Conservation (phyloP, 768 basidiomycete genomes). For the Suillus ampliporus region DNA sequence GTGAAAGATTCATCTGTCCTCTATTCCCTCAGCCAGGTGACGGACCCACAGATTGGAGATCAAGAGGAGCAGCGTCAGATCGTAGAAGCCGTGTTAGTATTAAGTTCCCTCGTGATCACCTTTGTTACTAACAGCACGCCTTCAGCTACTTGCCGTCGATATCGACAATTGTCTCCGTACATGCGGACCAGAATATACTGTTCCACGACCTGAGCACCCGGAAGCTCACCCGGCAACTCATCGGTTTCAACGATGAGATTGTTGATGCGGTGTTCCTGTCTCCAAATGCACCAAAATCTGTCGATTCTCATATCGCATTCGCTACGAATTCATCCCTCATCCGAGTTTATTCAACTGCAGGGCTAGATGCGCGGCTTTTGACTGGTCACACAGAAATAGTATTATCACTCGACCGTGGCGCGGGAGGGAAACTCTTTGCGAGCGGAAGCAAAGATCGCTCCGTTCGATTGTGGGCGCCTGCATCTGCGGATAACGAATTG, state of each 20-base stretch:
- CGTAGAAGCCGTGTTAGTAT: conserved; percentile 76
- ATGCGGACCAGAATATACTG: conserved; percentile 96
- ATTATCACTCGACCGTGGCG: conserved; percentile 75
- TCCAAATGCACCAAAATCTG: conserved; percentile 26
- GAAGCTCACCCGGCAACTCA: conserved; percentile 75
- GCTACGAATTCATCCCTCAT: conserved; percentile 98
- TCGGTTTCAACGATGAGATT: conserved; percentile 98
- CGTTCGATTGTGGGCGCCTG: conserved; percentile 78
- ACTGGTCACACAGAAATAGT: conserved; percentile 93
- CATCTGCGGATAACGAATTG: conserved; percentile 16
- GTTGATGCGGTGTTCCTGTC: conserved; percentile 86
- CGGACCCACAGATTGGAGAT: conserved; percentile 44
- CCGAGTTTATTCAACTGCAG: conserved; percentile 79
- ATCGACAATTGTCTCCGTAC: conserved; percentile 78
- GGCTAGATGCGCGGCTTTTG: conserved; percentile 84
- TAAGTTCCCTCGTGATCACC: conserved; percentile 1
- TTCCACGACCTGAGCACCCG: conserved; percentile 81
- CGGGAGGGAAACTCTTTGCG: conserved; percentile 74
- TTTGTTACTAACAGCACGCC: conserved; percentile 22
- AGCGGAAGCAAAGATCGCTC: conserved; percentile 94
- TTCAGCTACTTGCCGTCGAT: conserved; percentile 70
- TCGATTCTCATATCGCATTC: conserved; percentile 82
- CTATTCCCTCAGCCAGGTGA: conserved; percentile 57
- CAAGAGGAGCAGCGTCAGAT: conserved; percentile 88
- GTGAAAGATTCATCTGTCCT: conserved; percentile 66